Evolutionary conservation across 176 grass and related monocot species (phyloP), one percentile per base, ranked within the genome.

Genomic region (Triticum turgidum): DNA sequence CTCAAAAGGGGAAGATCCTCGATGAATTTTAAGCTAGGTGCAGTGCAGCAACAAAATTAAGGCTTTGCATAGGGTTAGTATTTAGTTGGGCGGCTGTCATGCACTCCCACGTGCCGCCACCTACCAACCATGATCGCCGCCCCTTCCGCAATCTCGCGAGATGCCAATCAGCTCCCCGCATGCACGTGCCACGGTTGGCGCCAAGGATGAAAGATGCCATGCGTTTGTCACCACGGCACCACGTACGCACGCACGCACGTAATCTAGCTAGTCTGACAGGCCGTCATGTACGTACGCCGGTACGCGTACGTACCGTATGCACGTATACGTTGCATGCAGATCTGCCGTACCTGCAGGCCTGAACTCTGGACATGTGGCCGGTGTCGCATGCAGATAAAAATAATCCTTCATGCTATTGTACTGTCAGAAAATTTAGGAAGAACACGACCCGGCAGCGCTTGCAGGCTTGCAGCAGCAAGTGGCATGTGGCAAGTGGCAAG

Each of bases 101-200:
- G 56, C 44, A 13, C 56, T 73, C 61, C 80, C 86, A 88, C 86
- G 62, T 88, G 86, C 80, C 72, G 62, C 79, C 69, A 88, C 86
- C 72, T 2, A 78, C 80, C 63, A 58, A 27, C 12, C 63, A 88
- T 76, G 79, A 66, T 29, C 20, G 25, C 83, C 44, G 24, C 29
- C 20, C 24, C 59, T 35, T 35, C 51, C 17, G 17, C 56, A 24
- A 65, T 76, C 59, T 35, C 9, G 0, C 29, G 22, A 66, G 44
- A 69, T n/a, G 4, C 0, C 9, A 18, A 62, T 74, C 54, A 4
- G 24, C 41, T 21, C 22, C 69, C 41, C 15, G 12, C 51, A 29
- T 79, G 64, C 75, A 86, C 74, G 84, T 86, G 84, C 84, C 75
- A 13, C 64, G 69, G 75, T 76, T 79, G n/a, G 30, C 64, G 62